Conservation (phyloP, 2,329 filamentous ascomycete species). For the Aspergillus uvarum region DNA sequence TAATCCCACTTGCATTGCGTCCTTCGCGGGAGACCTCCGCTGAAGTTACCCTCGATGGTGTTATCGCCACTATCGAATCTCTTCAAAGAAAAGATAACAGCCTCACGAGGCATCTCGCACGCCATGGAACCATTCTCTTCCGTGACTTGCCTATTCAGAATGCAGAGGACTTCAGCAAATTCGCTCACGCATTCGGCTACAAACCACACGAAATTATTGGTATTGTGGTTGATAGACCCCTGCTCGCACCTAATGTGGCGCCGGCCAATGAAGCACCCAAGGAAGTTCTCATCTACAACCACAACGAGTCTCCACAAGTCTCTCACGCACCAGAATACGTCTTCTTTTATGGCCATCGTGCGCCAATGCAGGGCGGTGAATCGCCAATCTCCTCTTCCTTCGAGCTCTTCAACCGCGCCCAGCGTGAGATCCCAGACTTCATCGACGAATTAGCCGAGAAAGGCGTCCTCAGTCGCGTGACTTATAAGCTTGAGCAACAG, state of each 20-base stretch:
- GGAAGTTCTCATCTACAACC: slow-evolving; percentile 51
- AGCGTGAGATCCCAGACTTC: slow-evolving; percentile 51
- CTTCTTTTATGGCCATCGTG: slow-evolving; percentile 50
- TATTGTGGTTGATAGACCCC: slow-evolving; percentile 49
- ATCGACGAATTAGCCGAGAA: slow-evolving; percentile 45
- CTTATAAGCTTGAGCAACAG: slow-evolving; percentile 47
- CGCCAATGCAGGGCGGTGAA: slow-evolving; percentile 35
- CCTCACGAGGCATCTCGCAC: slow-evolving; percentile 44
- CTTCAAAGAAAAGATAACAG: slow-evolving; percentile 33
- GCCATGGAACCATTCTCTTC: slow-evolving; percentile 51
- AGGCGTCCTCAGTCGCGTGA: slow-evolving; percentile 45
- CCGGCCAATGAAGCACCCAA: slow-evolving; percentile 53
- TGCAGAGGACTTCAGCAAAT: slow-evolving; percentile 50
- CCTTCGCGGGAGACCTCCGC: slow-evolving; percentile 26
- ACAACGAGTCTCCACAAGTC: slow-evolving; percentile 54
- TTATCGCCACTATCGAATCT: slow-evolving; percentile 39
- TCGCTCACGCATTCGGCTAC: slow-evolving; percentile 52
- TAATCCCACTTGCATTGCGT: slow-evolving; percentile 43
- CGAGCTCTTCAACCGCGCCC: slow-evolving; percentile 47
- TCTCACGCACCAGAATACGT: slow-evolving; percentile 54
- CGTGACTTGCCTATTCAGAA: slow-evolving; percentile 46
- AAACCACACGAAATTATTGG: slow-evolving; percentile 53
- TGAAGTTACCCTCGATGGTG: slow-evolving; percentile 30
- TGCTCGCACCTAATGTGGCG: slow-evolving; percentile 46
- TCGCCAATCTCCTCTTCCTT: slow-evolving; percentile 51